Percentiles rank a stretch among this genome's conserved stretches.
These are phyloP conservation scores for Pyrenophora graminea DNA, from an alignment of 2,329 filamentous ascomycete species.

Conservation along the genomic window DNA sequence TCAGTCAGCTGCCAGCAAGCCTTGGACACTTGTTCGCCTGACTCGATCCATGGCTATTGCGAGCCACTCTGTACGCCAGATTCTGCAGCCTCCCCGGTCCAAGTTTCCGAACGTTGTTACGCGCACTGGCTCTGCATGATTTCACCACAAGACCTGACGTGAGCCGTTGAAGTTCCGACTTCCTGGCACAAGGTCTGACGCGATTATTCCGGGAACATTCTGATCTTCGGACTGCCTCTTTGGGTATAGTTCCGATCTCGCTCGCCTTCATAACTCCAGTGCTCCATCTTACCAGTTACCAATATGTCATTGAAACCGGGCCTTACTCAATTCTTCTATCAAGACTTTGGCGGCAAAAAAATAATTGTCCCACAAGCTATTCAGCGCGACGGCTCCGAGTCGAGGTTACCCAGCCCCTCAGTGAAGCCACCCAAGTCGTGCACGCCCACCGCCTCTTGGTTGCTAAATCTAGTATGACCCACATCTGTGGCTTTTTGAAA, in stretches of 20 bases:
- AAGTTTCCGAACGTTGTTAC: conserved; percentile 20
- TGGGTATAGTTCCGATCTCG: neutral
- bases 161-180: neutral
- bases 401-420: neutral
- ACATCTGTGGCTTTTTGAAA: neutral
- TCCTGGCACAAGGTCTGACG: neutral
- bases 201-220: neutral
- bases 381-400: too few species aligned
- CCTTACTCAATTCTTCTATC: neutral
- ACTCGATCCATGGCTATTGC: neutral
- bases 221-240: neutral
- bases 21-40: neutral
- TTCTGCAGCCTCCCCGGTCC: conserved; percentile 11
- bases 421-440: conserved; percentile 1
- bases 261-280: neutral
- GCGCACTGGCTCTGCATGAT: conserved; percentile 8
- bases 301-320: conserved; percentile 16
- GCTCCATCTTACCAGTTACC: conserved; percentile 5
- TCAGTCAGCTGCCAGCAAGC: neutral
- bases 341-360: neutral
- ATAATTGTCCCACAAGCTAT: too few species aligned
- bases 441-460: conserved; percentile 10
- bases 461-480: conserved; percentile 17
- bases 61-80: conserved; percentile 8
- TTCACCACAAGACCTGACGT: neutral